Base-by-base conservation (phyloP, 2,329 filamentous ascomycete genomes). In the Aspergillus spinulosporus region DNA sequence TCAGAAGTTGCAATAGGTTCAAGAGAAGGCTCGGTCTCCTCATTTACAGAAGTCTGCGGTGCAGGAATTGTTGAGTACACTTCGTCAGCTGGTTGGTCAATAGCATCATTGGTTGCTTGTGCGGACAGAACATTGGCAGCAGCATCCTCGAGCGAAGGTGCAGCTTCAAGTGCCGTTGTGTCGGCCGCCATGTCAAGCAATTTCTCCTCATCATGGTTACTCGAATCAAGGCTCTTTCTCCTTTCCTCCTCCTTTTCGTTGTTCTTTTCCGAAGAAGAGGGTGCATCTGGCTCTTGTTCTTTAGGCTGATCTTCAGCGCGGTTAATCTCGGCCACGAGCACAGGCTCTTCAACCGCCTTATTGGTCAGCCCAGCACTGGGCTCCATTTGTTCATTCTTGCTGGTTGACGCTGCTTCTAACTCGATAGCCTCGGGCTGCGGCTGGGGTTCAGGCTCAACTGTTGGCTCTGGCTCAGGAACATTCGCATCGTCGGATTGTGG, bases 201-300 rank as follows among this genome's bases (percentile, higher is more conserved):
- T 52, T 52, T n/a, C 9, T 53, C 44, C 36, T 55, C 36, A 7
- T 68, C 66, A 6, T 61, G 51, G 49, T 52, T 52, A 46, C 52
- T 39, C 37, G 58, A n/a, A 31, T 65, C 58, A 34, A 55, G 44
- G 45, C 46, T 62, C 52, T 64, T 63, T 45, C 54, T 71, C 62
- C 72, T 69, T 57, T 71, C 71, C 58, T 73, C 72, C 58, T 73
- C 75, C 57, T 70, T 71, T 59, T 70, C 74, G 49, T 21, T 21
- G 21, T 21, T 69, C 60, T 70, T 69, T 52, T 68, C 21, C 21
- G 21, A 21, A 21, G 57, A 61, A 3, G 54, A 46, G n/a, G 59
- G 55, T 3, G 42, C 11, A 7, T 45, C 52, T 37, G 59, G 40
- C 58, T 54, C 56, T 39, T 61, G 31, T 8, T 64, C 60, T 40